phyloP scores from a whole-genome alignment of 2,329 filamentous ascomycete species.

The Aspergillus sojae region DNA sequence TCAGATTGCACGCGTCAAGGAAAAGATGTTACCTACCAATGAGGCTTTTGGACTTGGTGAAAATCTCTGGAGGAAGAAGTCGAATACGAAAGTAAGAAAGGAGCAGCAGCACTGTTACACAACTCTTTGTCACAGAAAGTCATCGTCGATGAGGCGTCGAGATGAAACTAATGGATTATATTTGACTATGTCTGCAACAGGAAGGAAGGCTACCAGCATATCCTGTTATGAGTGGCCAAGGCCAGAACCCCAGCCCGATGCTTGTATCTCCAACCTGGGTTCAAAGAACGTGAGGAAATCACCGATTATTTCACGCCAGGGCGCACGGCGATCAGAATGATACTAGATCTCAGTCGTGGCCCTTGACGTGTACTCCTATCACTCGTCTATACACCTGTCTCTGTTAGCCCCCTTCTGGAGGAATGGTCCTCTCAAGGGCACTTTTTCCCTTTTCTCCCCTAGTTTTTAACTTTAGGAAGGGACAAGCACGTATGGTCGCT shows the following conservation, averaged over 20 bases:
- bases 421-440: neutral
- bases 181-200: slow-evolving; percentile 46
- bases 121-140: slow-evolving; percentile 53
- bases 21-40: slow-evolving; percentile 54
- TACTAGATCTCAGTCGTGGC: slow-evolving; percentile 36
- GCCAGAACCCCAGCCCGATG: slow-evolving; percentile 46
- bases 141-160: slow-evolving; percentile 53
- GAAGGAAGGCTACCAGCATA: slow-evolving; percentile 53
- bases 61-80: slow-evolving; percentile 51
- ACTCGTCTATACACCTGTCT: slow-evolving; percentile 22
- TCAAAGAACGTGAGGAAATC: slow-evolving; percentile 50
- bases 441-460: neutral
- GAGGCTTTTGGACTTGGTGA: slow-evolving; percentile 53
- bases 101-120: slow-evolving; percentile 50
- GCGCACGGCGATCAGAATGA: slow-evolving; percentile 51
- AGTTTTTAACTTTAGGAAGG: neutral
- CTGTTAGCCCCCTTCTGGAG: neutral
- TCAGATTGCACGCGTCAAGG: slow-evolving; percentile 47
- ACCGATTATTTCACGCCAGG: slow-evolving; percentile 55
- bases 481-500: slow-evolving; percentile 4
- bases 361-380: slow-evolving; percentile 27
- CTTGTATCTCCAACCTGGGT: slow-evolving; percentile 51
- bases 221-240: slow-evolving; percentile 58
- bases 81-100: slow-evolving; percentile 52
- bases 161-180: slow-evolving; percentile 47